A percentile compares a stretch with the other conserved stretches of the same genome.
Conservation (phyloP, 2,329 filamentous ascomycete genomes). For the Pseudogymnoascus sp. region DNA sequence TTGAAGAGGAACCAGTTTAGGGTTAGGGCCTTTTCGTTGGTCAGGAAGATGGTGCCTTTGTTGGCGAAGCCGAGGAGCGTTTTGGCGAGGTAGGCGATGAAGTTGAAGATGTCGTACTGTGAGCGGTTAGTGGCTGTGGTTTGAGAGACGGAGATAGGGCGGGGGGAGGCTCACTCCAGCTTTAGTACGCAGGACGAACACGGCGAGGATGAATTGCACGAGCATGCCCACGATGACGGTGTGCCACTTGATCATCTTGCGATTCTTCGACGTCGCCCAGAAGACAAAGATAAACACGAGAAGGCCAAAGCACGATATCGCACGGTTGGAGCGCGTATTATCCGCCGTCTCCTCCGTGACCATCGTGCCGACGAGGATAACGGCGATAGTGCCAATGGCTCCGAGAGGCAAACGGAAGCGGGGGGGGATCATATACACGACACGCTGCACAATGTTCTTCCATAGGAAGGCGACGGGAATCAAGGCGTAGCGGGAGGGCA, state of each 20-base stretch:
- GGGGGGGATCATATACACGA: slow-evolving; percentile 56
- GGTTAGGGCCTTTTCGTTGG: slow-evolving; percentile 34
- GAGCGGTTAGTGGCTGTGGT: background rate
- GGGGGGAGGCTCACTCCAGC: slow-evolving; percentile 42
- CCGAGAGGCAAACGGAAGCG: slow-evolving; percentile 55
- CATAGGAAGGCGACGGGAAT: slow-evolving; percentile 60
- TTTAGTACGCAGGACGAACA: slow-evolving; percentile 76
- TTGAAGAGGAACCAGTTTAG: slow-evolving; percentile 61
- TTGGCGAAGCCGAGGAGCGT: slow-evolving; percentile 67
- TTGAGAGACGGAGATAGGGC: too few species aligned
- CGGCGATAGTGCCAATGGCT: slow-evolving; percentile 54
- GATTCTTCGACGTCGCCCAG: slow-evolving; percentile 63
- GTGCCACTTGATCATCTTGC: slow-evolving; percentile 58
- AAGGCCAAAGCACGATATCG: slow-evolving; percentile 72
- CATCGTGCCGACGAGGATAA: slow-evolving; percentile 73
- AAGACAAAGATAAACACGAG: slow-evolving; percentile 59
- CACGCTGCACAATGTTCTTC: slow-evolving; percentile 52
- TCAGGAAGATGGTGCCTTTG: slow-evolving; percentile 67
- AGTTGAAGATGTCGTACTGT: slow-evolving; percentile 78
- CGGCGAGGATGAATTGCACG: slow-evolving; percentile 75
- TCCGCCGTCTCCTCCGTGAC: slow-evolving; percentile 60
- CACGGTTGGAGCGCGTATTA: slow-evolving; percentile 74
- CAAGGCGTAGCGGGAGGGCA: slow-evolving; percentile 59
- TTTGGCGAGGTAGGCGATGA: slow-evolving; percentile 68
- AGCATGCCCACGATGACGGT: slow-evolving; percentile 85